These are phyloP conservation scores for Mycena sp. DNA, from an alignment of 1,284 basidiomycete genomes.

Conservation along the genomic window DNA sequence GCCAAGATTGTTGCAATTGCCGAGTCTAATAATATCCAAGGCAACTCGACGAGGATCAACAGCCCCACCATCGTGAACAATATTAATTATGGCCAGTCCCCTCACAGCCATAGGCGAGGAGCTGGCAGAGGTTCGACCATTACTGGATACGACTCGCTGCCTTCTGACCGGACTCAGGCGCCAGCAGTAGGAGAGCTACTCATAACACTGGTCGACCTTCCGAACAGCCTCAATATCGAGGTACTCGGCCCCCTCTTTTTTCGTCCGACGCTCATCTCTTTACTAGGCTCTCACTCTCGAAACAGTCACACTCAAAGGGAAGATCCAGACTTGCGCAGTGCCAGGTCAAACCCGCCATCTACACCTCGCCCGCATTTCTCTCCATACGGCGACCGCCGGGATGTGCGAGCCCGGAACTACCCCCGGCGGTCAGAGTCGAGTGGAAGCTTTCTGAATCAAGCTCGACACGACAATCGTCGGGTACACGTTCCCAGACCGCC, in stretches of 20 bases:
- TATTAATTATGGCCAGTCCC: not conserved
- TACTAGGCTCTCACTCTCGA: too few species aligned
- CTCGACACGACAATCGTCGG: not conserved
- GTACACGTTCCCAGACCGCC: not conserved
- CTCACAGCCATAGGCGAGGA: not conserved
- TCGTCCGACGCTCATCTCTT: too few species aligned
- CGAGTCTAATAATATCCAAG: too few species aligned
- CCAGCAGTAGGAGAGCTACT: not conserved
- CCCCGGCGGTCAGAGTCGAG: not conserved
- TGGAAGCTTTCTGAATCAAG: not conserved
- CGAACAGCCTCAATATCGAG: not conserved
- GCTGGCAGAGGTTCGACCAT: too few species aligned
- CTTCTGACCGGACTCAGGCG: not conserved
- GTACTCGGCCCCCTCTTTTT: too few species aligned
- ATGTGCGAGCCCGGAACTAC: not conserved
- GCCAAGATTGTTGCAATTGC: too few species aligned
- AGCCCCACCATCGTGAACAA: not conserved
- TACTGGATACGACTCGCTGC: not conserved
- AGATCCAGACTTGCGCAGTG: too few species aligned
- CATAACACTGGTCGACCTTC: not conserved
- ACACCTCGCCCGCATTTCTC: too few species aligned
- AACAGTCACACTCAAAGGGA: too few species aligned
- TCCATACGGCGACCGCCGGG: not conserved
- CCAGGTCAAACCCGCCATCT: too few species aligned
- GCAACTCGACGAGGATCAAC: too few species aligned